Evolutionary conservation across 768 basidiomycete genomes (phyloP).

Genomic region (Epithele typhae): DNA sequence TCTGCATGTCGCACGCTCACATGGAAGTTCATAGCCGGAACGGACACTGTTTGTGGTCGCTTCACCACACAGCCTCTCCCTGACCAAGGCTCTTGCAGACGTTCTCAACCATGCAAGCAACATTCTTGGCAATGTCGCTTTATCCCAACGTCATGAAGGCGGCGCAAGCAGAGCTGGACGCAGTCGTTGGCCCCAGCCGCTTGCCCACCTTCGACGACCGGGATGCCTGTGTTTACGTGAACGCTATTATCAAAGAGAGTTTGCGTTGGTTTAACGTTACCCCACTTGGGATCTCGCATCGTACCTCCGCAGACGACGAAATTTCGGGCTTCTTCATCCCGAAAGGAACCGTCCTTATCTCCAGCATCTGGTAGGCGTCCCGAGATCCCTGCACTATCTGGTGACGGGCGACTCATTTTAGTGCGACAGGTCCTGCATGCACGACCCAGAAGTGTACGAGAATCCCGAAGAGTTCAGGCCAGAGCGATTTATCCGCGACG

Average conservation of each 20-base stretch:
- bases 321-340: slow-evolving; percentile 2
- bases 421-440: slow-evolving; percentile 7
- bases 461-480: slow-evolving; percentile 15
- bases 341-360: not conserved
- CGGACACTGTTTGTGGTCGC: not conserved
- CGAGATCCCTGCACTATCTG: slow-evolving; percentile 3
- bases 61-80: not conserved
- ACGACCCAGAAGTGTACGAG: slow-evolving; percentile 15
- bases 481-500: slow-evolving; percentile 19
- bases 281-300: slow-evolving; percentile 10
- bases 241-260: slow-evolving; percentile 29
- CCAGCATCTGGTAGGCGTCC: slow-evolving; percentile 18
- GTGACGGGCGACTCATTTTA: slow-evolving; percentile 13
- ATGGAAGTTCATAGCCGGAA: not conserved
- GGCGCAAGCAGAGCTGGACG: slow-evolving; percentile 35
- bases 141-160: slow-evolving; percentile 26
- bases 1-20: not conserved
- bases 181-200: slow-evolving; percentile 29
- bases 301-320: slow-evolving; percentile 1
- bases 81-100: slow-evolving; percentile 1
- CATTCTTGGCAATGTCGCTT: slow-evolving; percentile 20
- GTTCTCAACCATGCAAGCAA: slow-evolving; percentile 5
- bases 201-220: slow-evolving; percentile 25
- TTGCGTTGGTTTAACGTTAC: slow-evolving; percentile 13
- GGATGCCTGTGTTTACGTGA: slow-evolving; percentile 22